These are phyloP conservation scores for Tilletia indica DNA, from an alignment of 1,284 basidiomycete species.

Conservation along the genomic window DNA sequence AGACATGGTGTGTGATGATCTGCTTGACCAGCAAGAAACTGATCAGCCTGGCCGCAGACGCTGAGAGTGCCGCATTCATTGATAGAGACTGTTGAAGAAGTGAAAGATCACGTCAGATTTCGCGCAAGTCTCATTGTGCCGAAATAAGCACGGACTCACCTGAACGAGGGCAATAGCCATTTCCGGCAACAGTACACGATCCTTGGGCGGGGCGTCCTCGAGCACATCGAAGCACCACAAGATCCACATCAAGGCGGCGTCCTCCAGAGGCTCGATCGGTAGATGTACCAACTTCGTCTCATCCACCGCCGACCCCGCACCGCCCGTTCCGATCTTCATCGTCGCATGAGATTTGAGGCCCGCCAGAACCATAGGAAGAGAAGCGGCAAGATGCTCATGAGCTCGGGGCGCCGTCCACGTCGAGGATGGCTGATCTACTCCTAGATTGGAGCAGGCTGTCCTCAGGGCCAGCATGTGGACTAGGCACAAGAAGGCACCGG, in stretches of 20 bases:
- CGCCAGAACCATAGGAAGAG: slow-evolving; percentile 29
- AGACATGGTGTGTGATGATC: slow-evolving; percentile 12
- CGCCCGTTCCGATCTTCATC: slow-evolving; percentile 27
- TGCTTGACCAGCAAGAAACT: slow-evolving; percentile 16
- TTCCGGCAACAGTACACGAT: neutral
- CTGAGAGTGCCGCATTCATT: neutral
- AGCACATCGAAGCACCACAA: slow-evolving; percentile 26
- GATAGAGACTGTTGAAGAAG: neutral
- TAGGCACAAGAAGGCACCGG: slow-evolving; percentile 24
- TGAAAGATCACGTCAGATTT: neutral
- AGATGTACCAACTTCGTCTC: neutral
- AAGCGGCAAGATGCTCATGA: slow-evolving; percentile 6
- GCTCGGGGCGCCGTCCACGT: slow-evolving; percentile 8
- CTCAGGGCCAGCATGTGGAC: slow-evolving; percentile 18
- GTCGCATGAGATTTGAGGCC: slow-evolving; percentile 28
- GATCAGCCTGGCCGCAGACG: slow-evolving; percentile 12
- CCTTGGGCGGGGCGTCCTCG: neutral
- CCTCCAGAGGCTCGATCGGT: slow-evolving; percentile 10
- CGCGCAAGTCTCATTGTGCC: neutral
- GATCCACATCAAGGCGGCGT: slow-evolving; percentile 23
- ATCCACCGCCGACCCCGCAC: slow-evolving; percentile 15
- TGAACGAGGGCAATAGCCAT: slow-evolving; percentile 2
- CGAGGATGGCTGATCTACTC: neutral
- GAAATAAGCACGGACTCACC: neutral
- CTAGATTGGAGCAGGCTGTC: neutral